Percentiles rank a stretch among this genome's conserved stretches.
Evolutionary conservation across 331 rosid genomes (phyloP).

Genomic region (Acacia pycnantha): DNA sequence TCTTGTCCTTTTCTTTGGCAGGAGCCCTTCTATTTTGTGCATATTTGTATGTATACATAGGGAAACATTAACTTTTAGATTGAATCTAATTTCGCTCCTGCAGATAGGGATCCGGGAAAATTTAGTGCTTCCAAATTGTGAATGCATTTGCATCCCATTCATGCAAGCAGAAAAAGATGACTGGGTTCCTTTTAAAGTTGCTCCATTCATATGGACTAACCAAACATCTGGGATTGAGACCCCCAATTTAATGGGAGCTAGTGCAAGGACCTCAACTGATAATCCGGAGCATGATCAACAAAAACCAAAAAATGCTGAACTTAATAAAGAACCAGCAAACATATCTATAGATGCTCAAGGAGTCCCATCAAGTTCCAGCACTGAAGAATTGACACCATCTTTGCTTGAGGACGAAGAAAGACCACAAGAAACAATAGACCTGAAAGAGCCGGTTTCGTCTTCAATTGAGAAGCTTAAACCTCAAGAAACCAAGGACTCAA

Average conservation of each 20-base stretch:
- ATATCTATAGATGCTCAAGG: conserved; percentile 40
- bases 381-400: conserved; percentile 20
- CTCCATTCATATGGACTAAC: conserved; percentile 78
- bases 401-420: conserved; percentile 45
- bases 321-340: conserved; percentile 23
- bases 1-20: conserved; percentile 7
- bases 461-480: conserved; percentile 35
- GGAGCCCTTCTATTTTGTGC: not conserved
- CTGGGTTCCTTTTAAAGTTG: conserved; percentile 73
- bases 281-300: conserved; percentile 32
- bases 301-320: conserved; percentile 25
- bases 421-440: conserved; percentile 18
- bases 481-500: not conserved
- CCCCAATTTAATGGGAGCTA: conserved; percentile 30
- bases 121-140: conserved; percentile 83
- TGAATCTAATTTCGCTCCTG: conserved; percentile 44
- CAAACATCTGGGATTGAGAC: conserved; percentile 52
- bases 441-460: conserved; percentile 33
- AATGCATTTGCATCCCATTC: conserved; percentile 67
- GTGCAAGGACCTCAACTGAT: conserved; percentile 41
- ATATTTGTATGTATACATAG: conserved; percentile 1
- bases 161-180: conserved; percentile 92
- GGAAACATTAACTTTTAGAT: conserved; percentile 19
- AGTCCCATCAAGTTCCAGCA: conserved; percentile 29
- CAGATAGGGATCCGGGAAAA: conserved; percentile 74